Base-by-base conservation (phyloP, 2,329 filamentous ascomycete genomes). In the Colletotrichum incanum region DNA sequence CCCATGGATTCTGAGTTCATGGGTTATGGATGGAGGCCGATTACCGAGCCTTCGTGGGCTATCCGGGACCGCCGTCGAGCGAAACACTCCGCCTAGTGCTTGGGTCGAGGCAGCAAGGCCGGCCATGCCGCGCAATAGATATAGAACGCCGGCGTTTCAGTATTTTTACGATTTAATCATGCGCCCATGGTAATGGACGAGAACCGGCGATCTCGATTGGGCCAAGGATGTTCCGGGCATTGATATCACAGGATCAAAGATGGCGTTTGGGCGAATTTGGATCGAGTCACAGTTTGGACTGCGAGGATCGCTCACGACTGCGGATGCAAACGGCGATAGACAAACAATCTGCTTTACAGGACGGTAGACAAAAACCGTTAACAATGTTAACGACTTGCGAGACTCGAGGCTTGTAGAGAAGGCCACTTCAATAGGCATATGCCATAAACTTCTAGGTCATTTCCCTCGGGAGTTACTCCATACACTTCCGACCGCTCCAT, bases 401-500 rank as follows among this genome's bases (percentile, higher is more conserved):
- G 54, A 8, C 26, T 39, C 52, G 60, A 64, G 59, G 28, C 28
- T 16, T 31, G 14, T 18, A 1, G 28, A 23, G 43, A 28, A 60
- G 47, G 45, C 41, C 14, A 71, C 41, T 60, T 45, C 34, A 26
- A 43, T 45, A 34, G 28, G 28, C 28, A 49, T 43, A 55, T 31
- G 52, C 47, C 54, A 69, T 52, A 41, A 60, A 28, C 31, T 43
- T 34, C 16, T 28, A 11, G 26, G 26, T 43, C 37, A 49, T 47
- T 23, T n/a, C 20, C 34, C 34, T 41, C n/a, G 12, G n/a, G 16
- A 18, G n/a, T 23, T 37, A 16, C 59, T 56, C 69, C 65, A 69
- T 60, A 64, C 59, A 55, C 69, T 47, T 69, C 65, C 65, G 69
- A 69, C 69, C n/a, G 39, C 45, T 23, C 59, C 45, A 41, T 72